Base-by-base conservation (phyloP, 257 asterid species). In the Prunella vulgaris region DNA sequence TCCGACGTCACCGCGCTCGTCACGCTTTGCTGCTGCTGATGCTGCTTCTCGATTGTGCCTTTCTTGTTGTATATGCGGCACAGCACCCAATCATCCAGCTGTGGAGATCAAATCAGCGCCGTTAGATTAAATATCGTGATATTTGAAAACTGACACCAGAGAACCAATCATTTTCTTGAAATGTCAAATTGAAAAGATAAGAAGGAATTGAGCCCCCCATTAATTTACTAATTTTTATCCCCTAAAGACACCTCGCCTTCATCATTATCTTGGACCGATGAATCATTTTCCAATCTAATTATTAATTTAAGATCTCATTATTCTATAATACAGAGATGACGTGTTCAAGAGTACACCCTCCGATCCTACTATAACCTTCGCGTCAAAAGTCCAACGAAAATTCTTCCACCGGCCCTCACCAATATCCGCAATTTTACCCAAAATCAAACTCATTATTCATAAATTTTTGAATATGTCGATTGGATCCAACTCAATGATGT, bases 61-160 rank as follows among this genome's bases (percentile, higher is more conserved):
- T 84, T 88, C 66, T 91, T 91, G 84, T 91, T 88, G 95, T 91
- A 91, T 70, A 91, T 89, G 63, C 97, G 95, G 81, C 97, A 91
- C 70, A 91, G 83, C 53, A 91, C 96, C 97, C 97, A 88, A 73
- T 91, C 97, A 75, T 91, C 97, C 74, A 91, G 83, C 97, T 91
- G 91, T 10, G 46, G 15, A 44, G 0, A 71, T 1, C n/a, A 17
- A 75, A 73, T 10, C 65, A 38, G 66, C 37, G 54, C 79, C 81
- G 78, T 72, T 27, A 51, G 68, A 71, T 75, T 59, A 12, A 25
- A 10, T 20, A 35, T 49, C 66, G 20, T 12, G 15, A 25, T 27
- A 64, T 6, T 72, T 21, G 6, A 58, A 10, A 35, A 10, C 42
- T 35, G 9, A 3, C 66, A 15, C 10, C 38, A 17, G 0, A 17